Evolutionary conservation across 768 basidiomycete species (phyloP).

Genomic region (Russula emetica): DNA sequence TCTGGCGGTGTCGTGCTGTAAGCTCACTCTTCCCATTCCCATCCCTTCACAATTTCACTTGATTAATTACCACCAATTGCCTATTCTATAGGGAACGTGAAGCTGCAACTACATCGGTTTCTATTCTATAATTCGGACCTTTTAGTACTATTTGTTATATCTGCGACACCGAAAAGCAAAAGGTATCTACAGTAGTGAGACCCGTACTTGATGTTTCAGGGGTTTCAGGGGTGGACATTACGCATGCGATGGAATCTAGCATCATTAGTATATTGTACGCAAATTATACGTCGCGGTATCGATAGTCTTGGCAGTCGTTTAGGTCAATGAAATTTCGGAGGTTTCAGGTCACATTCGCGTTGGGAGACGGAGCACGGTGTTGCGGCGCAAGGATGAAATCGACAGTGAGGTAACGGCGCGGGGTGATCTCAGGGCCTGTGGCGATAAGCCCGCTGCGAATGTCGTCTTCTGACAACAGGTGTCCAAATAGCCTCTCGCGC

Average conservation of each 20-base stretch:
- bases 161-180: too few relatives aligned
- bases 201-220: too few relatives aligned
- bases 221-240: not conserved
- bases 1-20: too few relatives aligned
- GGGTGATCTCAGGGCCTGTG: not conserved
- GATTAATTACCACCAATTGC: too few relatives aligned
- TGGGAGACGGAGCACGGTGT: not conserved
- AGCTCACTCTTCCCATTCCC: too few relatives aligned
- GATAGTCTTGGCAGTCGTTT: not conserved
- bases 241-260: not conserved
- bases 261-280: not conserved
- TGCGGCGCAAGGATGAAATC: constrained; percentile 1
- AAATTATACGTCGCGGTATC: not conserved
- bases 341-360: not conserved
- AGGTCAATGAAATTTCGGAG: not conserved
- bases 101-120: too few relatives aligned
- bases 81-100: too few relatives aligned
- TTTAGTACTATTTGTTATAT: too few relatives aligned
- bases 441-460: not conserved
- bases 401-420: not conserved
- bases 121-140: too few relatives aligned
- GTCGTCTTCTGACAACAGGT: constrained; percentile 9
- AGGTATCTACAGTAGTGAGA: too few relatives aligned
- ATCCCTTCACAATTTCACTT: too few relatives aligned
- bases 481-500: constrained; percentile 8